Conservation (phyloP, 768 basidiomycete genomes). For the Nevesoporus exiguus region DNA sequence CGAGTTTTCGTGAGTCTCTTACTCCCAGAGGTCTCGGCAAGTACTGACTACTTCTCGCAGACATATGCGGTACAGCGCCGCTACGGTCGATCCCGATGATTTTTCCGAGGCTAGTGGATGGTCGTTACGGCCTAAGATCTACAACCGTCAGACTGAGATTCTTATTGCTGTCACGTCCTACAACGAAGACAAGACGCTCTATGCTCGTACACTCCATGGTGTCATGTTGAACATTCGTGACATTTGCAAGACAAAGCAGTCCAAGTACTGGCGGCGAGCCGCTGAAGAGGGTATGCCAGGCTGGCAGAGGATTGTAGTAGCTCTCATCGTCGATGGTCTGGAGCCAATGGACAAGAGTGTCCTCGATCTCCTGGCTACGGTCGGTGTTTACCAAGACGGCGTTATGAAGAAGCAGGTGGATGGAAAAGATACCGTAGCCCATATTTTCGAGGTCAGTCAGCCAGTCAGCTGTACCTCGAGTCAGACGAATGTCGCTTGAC, state of each 20-base stretch:
- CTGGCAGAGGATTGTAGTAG: slow-evolving; percentile 91
- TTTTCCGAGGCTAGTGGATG: slow-evolving; percentile 78
- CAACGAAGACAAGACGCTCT: slow-evolving; percentile 91
- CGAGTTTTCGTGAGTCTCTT: slow-evolving; percentile 79
- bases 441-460: slow-evolving; percentile 97
- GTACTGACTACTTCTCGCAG: slow-evolving; percentile 24
- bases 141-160: slow-evolving; percentile 87
- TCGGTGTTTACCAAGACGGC: slow-evolving; percentile 93
- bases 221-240: slow-evolving; percentile 98
- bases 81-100: slow-evolving; percentile 89
- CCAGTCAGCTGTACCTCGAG: slow-evolving; percentile 13
- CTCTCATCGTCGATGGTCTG: slow-evolving; percentile 88
- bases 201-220: slow-evolving; percentile 87
- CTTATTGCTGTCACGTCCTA: slow-evolving; percentile 94
- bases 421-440: slow-evolving; percentile 84
- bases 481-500: slow-evolving; percentile 4
- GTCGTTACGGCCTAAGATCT: slow-evolving; percentile 79
- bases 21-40: neutral
- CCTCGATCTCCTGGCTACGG: slow-evolving; percentile 81
- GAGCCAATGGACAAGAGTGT: slow-evolving; percentile 96
- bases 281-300: slow-evolving; percentile 81
- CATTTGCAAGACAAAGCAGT: slow-evolving; percentile 94
- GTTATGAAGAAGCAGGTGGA: slow-evolving; percentile 93
- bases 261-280: slow-evolving; percentile 82
- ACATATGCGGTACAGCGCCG: slow-evolving; percentile 94